Evolutionary conservation across 169 alveolate genomes (phyloP), one percentile per base, ranked within the genome.

Genomic region (Plasmodium relictum): DNA sequence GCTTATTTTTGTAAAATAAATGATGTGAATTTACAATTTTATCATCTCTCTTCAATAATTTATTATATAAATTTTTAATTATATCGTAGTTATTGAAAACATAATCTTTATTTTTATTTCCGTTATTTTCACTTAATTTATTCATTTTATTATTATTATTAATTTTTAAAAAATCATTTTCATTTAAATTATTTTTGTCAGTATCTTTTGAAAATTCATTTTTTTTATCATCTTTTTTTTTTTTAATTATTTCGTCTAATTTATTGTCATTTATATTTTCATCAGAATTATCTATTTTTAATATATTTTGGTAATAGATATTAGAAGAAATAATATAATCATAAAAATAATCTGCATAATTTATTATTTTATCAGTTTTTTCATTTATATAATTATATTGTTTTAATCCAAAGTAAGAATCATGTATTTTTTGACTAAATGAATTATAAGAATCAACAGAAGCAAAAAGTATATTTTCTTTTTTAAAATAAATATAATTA

Each of bases 371-470:
- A 18, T 37, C 26, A 16, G 14, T 18, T 12, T 61, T 61, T 24
- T n/a, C 26, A 61, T 20, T 3, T 31, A 24, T 37, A 61, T 61
- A 61, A 37, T 61, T n/a, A 37, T 61, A 18, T 31, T 61, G 26
- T 9, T 37, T 37, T 37, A 61, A 61, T n/a, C 71, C 71, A 31
- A 61, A 61, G 20, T 61, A 37, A 24, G 39, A 16, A 31, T 0
- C 41, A 24, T 7, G 20, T 18, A 16, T 61, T 18, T 61, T 12
- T 31, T 37, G 14, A 16, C 54, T 44, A 12, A 65, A 0, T 16
- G 31, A 14, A 12, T 20, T 65, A 54, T 24, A 65, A 14, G 74
- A 65, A 65, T 65, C 74, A 16, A 65, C 74, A 16, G 56, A 39
- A 7, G 24, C 39, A 44, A 65, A 65, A 24, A 65, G 31, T 14